Percentiles rank a stretch among this genome's conserved stretches.
These are phyloP conservation scores for Teratosphaeriaceae sp. DNA, from an alignment of 2,329 filamentous ascomycete genomes.

Conservation along the genomic window DNA sequence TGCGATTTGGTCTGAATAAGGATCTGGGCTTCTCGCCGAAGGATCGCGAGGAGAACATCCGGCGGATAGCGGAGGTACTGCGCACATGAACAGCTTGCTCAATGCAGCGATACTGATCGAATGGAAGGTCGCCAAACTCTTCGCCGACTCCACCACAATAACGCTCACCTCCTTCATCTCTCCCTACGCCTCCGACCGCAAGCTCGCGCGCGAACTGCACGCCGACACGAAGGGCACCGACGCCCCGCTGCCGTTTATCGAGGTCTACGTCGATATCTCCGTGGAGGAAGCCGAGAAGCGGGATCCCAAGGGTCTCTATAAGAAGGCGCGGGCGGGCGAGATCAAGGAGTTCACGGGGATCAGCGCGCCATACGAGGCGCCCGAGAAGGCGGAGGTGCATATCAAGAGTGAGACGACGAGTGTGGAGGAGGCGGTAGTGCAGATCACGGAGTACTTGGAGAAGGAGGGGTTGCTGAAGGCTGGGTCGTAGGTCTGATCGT, in stretches of 20 bases:
- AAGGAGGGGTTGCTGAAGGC: slow-evolving; percentile 48
- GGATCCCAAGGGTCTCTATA: slow-evolving; percentile 96
- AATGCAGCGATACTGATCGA: background rate
- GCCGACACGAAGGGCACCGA: slow-evolving; percentile 51
- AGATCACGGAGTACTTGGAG: slow-evolving; percentile 76
- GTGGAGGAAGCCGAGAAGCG: slow-evolving; percentile 89
- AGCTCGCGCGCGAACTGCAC: slow-evolving; percentile 76
- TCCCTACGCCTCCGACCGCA: slow-evolving; percentile 81
- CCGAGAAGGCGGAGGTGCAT: slow-evolving; percentile 76
- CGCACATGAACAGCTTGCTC: background rate
- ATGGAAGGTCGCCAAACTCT: slow-evolving; percentile 77
- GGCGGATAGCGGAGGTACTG: slow-evolving; percentile 74
- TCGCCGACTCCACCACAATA: slow-evolving; percentile 81
- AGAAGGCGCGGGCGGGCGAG: slow-evolving; percentile 87
- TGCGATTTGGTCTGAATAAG: slow-evolving; percentile 96
- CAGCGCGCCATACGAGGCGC: slow-evolving; percentile 89
- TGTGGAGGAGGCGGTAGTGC: slow-evolving; percentile 80
- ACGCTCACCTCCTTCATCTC: slow-evolving; percentile 96
- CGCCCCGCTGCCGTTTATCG: slow-evolving; percentile 73
- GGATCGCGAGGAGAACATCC: slow-evolving; percentile 96
- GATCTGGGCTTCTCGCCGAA: slow-evolving; percentile 90
- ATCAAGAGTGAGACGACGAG: slow-evolving; percentile 75
- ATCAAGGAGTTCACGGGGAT: slow-evolving; percentile 98
- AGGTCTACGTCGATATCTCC: slow-evolving; percentile 88
- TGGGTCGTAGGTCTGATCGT: slow-evolving; percentile 2